These are phyloP conservation scores for Trypanosoma cruzi DNA, from an alignment of 208 protist genomes.

Conservation along the genomic window DNA sequence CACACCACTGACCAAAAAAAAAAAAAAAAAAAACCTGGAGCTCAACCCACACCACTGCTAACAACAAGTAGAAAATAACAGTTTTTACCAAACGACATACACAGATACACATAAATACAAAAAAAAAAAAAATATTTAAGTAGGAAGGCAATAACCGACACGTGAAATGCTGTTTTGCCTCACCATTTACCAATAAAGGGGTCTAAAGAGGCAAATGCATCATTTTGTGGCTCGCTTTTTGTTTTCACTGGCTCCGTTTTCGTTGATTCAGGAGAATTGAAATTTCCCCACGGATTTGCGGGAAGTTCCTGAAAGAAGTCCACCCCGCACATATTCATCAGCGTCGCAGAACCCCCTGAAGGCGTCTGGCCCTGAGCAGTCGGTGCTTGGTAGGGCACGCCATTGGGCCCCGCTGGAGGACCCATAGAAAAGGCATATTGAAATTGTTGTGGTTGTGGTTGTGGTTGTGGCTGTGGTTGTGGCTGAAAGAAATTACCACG, in stretches of 20 bases:
- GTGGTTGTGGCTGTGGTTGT: conserved; percentile 17
- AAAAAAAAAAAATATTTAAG: conserved; percentile 22
- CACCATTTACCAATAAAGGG: conserved; percentile 27
- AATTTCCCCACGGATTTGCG: conserved; percentile 14
- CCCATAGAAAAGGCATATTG: conserved; percentile 2
- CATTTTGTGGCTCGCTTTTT: conserved; percentile 4
- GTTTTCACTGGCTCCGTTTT: conserved; percentile 2
- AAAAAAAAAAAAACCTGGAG: background rate
- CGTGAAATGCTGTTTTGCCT: background rate
- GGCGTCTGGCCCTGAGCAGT: background rate
- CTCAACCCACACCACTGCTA: background rate
- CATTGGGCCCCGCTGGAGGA: conserved; percentile 10
- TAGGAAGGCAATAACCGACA: background rate
- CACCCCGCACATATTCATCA: conserved; percentile 6
- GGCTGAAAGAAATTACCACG: background rate
- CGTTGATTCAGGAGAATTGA: background rate
- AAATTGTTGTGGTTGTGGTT: conserved; percentile 9
- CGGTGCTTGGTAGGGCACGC: conserved; percentile 5
- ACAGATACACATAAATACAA: no score
- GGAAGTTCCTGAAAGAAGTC: conserved; percentile 29
- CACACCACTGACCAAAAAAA: background rate
- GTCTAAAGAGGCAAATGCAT: conserved; percentile 42
- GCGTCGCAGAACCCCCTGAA: background rate
- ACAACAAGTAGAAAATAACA: background rate
- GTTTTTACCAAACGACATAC: background rate